These are phyloP conservation scores for Raphanus hybrid DNA, from an alignment of 441 rosid species.

Conservation along the genomic window DNA sequence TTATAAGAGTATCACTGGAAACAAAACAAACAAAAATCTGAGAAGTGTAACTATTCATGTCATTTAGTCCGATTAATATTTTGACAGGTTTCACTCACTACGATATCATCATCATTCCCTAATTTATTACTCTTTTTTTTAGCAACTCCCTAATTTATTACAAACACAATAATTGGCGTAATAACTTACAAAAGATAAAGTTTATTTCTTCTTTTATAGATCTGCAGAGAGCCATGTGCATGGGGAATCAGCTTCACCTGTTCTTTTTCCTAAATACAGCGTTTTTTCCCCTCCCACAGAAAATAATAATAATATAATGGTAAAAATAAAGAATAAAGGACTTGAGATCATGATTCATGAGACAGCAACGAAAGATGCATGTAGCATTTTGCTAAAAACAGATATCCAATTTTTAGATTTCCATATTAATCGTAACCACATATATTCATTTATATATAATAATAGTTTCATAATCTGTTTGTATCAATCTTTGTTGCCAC, in stretches of 20 bases:
- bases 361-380: conserved; percentile 41
- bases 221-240: conserved; percentile 45
- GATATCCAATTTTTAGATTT: conserved; percentile 11
- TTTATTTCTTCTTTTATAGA: conserved; percentile 24
- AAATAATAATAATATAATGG: conserved; percentile 22
- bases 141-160: conserved; percentile 14
- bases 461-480: conserved; percentile 3
- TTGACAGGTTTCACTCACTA: conserved; percentile 20
- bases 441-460: conserved; percentile 12
- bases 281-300: conserved; percentile 4
- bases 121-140: conserved; percentile 3
- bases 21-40: neutral
- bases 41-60: neutral
- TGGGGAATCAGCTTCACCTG: conserved; percentile 41
- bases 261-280: conserved; percentile 13
- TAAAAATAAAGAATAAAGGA: conserved; percentile 12
- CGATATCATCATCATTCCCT: conserved; percentile 16
- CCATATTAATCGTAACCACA: neutral
- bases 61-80: neutral
- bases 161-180: conserved; percentile 19
- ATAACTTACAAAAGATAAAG: conserved; percentile 11
- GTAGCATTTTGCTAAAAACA: conserved; percentile 38
- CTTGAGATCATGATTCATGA: conserved; percentile 39
- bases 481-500: conserved; percentile 22
- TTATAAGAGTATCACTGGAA: neutral